A percentile compares a stretch with the other conserved stretches of the same genome.
Evolutionary conservation across 345 rosid genomes (phyloP).

Genomic region (Citrus australasica): DNA sequence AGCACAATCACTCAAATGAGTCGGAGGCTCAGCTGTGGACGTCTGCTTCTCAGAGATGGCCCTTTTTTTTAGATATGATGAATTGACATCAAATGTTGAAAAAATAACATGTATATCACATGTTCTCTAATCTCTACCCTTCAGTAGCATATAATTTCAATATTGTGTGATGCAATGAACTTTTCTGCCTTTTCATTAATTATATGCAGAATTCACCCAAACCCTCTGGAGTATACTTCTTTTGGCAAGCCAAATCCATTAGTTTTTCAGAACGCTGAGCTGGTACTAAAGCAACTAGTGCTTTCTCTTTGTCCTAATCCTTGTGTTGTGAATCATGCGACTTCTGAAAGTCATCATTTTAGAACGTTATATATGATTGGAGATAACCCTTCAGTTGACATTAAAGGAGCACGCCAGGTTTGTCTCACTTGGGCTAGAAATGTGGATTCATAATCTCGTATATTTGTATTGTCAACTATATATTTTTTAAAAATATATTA

Average conservation of each 20-base stretch:
- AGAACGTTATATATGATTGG: conserved; percentile 75
- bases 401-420: conserved; percentile 71
- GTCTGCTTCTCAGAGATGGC: background rate
- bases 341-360: conserved; percentile 34
- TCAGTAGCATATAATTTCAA: background rate
- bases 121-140: background rate
- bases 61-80: background rate
- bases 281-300: conserved; percentile 45
- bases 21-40: background rate
- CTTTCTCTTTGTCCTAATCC: conserved; percentile 21
- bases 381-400: conserved; percentile 79
- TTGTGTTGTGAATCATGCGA: conserved; percentile 1
- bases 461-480: background rate
- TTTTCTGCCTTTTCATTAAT: background rate
- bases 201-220: conserved; percentile 52
- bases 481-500: background rate
- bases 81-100: background rate
- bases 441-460: background rate
- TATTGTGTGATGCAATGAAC: background rate
- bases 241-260: conserved; percentile 84
- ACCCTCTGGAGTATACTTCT: conserved; percentile 50
- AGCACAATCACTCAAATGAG: background rate
- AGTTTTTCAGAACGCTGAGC: conserved; percentile 68
- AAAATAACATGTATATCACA: background rate
- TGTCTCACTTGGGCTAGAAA: conserved; percentile 5